These are phyloP conservation scores for Ogataea pini DNA, from an alignment of 805 yeast species.

Conservation along the genomic window DNA sequence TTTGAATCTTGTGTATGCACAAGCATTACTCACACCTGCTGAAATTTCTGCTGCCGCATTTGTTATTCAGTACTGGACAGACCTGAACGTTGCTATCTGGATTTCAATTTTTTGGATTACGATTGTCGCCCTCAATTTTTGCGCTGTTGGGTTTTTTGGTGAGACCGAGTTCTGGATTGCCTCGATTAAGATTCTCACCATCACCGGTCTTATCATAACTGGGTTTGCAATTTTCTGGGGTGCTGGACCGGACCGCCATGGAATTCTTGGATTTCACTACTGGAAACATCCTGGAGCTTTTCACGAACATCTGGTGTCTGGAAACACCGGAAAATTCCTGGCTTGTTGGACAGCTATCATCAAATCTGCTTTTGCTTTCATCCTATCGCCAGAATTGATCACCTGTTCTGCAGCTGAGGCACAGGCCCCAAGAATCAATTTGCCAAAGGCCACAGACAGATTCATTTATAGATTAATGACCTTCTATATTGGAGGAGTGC, in stretches of 20 bases:
- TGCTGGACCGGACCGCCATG: conserved; percentile 55
- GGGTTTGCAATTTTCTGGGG: conserved; percentile 61
- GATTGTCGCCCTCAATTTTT: conserved; percentile 46
- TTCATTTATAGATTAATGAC: conserved; percentile 61
- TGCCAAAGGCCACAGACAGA: conserved; percentile 62
- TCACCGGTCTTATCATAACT: conserved; percentile 58
- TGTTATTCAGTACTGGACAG: conserved; percentile 60
- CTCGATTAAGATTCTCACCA: conserved; percentile 62
- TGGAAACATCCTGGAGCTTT: conserved; percentile 56
- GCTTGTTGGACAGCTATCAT: conserved; percentile 64
- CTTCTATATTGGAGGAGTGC: conserved; percentile 58
- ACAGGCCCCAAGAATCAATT: conserved; percentile 55
- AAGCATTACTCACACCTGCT: conserved; percentile 38
- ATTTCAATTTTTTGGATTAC: conserved; percentile 52
- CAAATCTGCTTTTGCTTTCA: conserved; percentile 66
- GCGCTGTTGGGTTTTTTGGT: conserved; percentile 42
- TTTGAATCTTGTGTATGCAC: conserved; percentile 38
- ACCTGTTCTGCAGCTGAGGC: conserved; percentile 61
- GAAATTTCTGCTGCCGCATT: conserved; percentile 65
- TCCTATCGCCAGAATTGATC: conserved; percentile 64
- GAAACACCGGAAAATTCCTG: conserved; percentile 60
- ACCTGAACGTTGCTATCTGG: conserved; percentile 58
- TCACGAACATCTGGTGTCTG: conserved; percentile 48
- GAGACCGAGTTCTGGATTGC: conserved; percentile 69
- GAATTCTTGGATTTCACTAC: conserved; percentile 65